Base-by-base conservation (phyloP, 768 basidiomycete genomes). In the Candolleomyces efflorescens region DNA sequence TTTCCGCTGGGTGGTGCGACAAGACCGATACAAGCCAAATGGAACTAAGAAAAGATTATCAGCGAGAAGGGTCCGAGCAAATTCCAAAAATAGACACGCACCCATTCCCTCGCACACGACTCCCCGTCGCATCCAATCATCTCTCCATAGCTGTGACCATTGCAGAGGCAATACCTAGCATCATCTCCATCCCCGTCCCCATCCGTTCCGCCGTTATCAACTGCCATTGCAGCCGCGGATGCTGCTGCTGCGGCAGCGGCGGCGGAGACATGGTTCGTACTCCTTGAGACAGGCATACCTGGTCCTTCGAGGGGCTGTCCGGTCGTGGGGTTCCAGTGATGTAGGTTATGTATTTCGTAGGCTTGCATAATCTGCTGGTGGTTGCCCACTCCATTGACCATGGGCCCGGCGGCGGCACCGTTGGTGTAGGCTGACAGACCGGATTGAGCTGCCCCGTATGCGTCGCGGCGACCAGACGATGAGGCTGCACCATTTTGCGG, bases 51-150 rank as follows among this genome's bases (percentile, higher is more conserved):
- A 39, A 54, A 38, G 52, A 61, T 56, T 22, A 59, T 27, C 55
- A 54, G 56, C 11, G n/a, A 58, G 53, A 52, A n/a, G 17, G 27
- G 23, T 32, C 32, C 11, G 11, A 52, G 13, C 50, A 48, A 41
- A 27, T 11, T 24, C 53, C 23, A 47, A 54, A 54, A 62, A 54
- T 37, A 54, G 49, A 63, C 6, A 86, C 90, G 68, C 63, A 95
- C 94, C 94, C 94, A 97, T 87, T 95, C 93, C 58, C 79, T 78
- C 64, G 87, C 84, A 73, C 94, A 96, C 46, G 79, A 77, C 17
- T 77, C 74, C 64, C 87, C 90, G 69, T 97, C 94, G 69, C 94
- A 97, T 22, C 87, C 94, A 64, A 97, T 91, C 94, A 97, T 96
- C 74, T 94, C 89, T 38, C 94, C 94, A 64, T 88, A 94, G 66